Base-by-base conservation (phyloP, 139 green algal genomes). In the Diplosphaera chodatii region DNA sequence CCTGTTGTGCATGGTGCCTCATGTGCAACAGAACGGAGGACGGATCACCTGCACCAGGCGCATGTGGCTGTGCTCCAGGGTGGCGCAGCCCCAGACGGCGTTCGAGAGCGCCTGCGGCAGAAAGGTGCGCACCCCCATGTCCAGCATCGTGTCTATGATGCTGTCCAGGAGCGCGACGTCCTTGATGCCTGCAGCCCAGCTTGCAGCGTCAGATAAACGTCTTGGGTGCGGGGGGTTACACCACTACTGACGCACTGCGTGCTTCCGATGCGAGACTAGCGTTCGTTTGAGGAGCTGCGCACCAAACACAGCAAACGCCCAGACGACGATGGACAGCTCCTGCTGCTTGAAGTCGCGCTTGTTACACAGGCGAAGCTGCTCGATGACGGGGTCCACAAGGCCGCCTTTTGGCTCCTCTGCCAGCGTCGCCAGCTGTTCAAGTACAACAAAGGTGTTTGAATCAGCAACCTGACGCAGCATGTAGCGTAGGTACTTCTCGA, bases 71-170 rank as follows among this genome's bases (percentile, higher is more conserved):
- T 84, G 56, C 63, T 72, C 63, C 33, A 84, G 73, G 27, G 66
- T 69, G 5, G 80, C 82, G 41, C 68, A 80, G 20, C 70, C 74
- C 82, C 82, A 87, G 20, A 79, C 67, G 30, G 78, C 75, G 73
- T 84, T 86, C 68, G 72, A 81, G 55, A 87, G 71, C 40, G 64
- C 77, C 59, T 86, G 82, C 3, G 82, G 74, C n/a, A 25, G 10
- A 34, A 69, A 78, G 4, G 23, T n/a, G 4, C 41, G 0, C 20
- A 78, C 21, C 1, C 56, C 66, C 0, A 37, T 34, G 4, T 28
- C 20, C 55, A 78, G 30, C 27, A 64, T 64, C 21, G 66, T 62
- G 18, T 55, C 21, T 10, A 59, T 37, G 16, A 66, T 34, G 31
- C 6, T 8, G 3, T 65, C n/a, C 32, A 73, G 30, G 10, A 64